Conservation (phyloP, 2,329 filamentous ascomycete genomes). For the Ilyonectria sp. region DNA sequence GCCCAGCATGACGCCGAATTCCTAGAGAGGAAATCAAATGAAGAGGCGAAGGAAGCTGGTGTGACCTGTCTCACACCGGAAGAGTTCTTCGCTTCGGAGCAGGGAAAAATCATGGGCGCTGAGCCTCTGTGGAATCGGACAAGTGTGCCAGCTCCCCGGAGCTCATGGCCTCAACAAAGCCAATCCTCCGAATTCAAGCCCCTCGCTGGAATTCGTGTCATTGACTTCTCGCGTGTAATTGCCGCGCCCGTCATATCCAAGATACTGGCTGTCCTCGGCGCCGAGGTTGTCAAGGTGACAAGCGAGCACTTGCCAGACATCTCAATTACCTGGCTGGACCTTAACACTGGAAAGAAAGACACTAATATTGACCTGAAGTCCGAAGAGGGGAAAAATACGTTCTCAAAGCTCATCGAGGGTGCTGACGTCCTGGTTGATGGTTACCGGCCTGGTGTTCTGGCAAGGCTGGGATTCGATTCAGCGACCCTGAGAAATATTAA, state of each 20-base stretch:
- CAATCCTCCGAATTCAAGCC: slow-evolving; percentile 37
- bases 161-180: slow-evolving; percentile 29
- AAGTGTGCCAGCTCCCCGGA: slow-evolving; percentile 39
- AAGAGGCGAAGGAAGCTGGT: slow-evolving; percentile 52
- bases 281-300: slow-evolving; percentile 53
- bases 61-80: slow-evolving; percentile 51
- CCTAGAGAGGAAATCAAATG: slow-evolving; percentile 52
- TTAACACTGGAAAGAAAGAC: slow-evolving; percentile 54
- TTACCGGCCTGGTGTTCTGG: slow-evolving; percentile 52
- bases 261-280: slow-evolving; percentile 52
- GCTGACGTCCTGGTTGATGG: slow-evolving; percentile 55
- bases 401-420: slow-evolving; percentile 44
- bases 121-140: slow-evolving; percentile 11
- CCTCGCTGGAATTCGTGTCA: slow-evolving; percentile 52
- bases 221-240: slow-evolving; percentile 55
- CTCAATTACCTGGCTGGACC: slow-evolving; percentile 50
- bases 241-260: slow-evolving; percentile 53
- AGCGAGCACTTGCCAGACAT: slow-evolving; percentile 51
- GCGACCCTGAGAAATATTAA: slow-evolving; percentile 29
- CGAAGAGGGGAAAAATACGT: slow-evolving; percentile 43
- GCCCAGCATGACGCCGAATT: slow-evolving; percentile 46
- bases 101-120: slow-evolving; percentile 31
- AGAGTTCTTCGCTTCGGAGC: slow-evolving; percentile 49
- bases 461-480: slow-evolving; percentile 50
- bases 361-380: slow-evolving; percentile 52